These are phyloP conservation scores for Geotrichum carabidarum DNA, from an alignment of 1,139 yeast species.

Conservation along the genomic window DNA sequence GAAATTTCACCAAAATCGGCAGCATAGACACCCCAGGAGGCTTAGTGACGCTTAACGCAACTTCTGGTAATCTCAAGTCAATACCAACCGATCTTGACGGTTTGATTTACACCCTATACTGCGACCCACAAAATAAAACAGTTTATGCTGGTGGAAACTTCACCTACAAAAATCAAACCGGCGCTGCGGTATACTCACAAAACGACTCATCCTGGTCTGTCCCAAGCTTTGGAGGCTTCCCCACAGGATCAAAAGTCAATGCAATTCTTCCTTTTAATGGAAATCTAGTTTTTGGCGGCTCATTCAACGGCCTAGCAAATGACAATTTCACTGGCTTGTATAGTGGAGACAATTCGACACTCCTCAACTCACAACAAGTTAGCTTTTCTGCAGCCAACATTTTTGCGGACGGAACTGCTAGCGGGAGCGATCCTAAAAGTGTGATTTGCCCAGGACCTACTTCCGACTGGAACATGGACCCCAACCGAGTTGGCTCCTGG, in stretches of 20 bases:
- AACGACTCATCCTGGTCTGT: constrained; percentile 42
- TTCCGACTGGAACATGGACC: constrained; percentile 53
- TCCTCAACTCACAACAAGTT: constrained; percentile 58
- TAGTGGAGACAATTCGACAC: constrained; percentile 39
- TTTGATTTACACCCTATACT: constrained; percentile 48
- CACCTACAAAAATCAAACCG: constrained; percentile 49
- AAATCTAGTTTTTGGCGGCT: constrained; percentile 72
- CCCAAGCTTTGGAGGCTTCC: constrained; percentile 77
- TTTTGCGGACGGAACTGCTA: constrained; percentile 46
- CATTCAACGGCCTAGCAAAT: constrained; percentile 59
- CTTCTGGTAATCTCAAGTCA: constrained; percentile 43
- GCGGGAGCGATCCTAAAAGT: constrained; percentile 40
- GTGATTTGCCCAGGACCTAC: constrained; percentile 58
- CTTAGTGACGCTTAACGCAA: constrained; percentile 53
- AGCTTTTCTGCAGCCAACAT: constrained; percentile 61
- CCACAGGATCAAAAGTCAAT: constrained; percentile 52
- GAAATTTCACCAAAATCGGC: constrained; percentile 41
- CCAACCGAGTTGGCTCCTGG: constrained; percentile 61
- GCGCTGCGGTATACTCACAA: constrained; percentile 65
- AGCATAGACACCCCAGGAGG: constrained; percentile 42
- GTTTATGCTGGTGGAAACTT: constrained; percentile 83
- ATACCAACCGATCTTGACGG: constrained; percentile 48
- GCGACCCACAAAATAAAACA: constrained; percentile 45
- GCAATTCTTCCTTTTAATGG: constrained; percentile 54
- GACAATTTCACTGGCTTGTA: constrained; percentile 38